Evolutionary conservation across 805 yeast species (phyloP), one percentile per base, ranked within the genome.

Genomic region (Saturnispora gosingensis): DNA sequence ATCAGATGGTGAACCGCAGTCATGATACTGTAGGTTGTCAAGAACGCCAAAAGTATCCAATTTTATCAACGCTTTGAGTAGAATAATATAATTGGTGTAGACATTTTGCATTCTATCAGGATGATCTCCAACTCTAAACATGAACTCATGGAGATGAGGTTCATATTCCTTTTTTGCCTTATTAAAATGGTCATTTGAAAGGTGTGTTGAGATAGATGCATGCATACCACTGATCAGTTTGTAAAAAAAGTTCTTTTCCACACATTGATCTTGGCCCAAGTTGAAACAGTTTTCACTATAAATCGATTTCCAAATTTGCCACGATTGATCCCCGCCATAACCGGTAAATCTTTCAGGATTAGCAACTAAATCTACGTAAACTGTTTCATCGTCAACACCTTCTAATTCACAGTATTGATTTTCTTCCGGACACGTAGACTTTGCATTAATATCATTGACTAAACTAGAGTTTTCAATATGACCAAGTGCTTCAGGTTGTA

Each of bases 341-440:
- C 99, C 99, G 0, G 99, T 95, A 70, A 87, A 93, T 61, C 98
- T 75, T 67, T 93, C 99, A 0, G 96, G 97, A 63, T 95, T 95
- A 50, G 85, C 87, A 20, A 83, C 73, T 52, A 93, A 75, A 61
- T 90, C 88, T 28, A 93, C 96, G 60, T 84, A 83, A 1, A 88
- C 97, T 50, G 89, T 82, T 54, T 81, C 77, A 59, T 80, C 80
- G 58, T 76, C 79, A 45, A 77, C 75, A 1, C 52, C 57, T 59
- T 81, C 87, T 38, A 82, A 68, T 62, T 82, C 86, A 62, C 87
- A 82, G 69, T 84, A 86, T 60, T 83, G 87, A 45, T 63, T 63
- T n/a, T 54, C 53, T 8, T 27, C 47, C 16, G 45, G 50, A 7
- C 36, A 25, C 2, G 30, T 44, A 7, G 56, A 47, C 36, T 66